These are phyloP conservation scores for Tolypocladium inflatum DNA, from an alignment of 2,329 filamentous ascomycete genomes.

Conservation along the genomic window DNA sequence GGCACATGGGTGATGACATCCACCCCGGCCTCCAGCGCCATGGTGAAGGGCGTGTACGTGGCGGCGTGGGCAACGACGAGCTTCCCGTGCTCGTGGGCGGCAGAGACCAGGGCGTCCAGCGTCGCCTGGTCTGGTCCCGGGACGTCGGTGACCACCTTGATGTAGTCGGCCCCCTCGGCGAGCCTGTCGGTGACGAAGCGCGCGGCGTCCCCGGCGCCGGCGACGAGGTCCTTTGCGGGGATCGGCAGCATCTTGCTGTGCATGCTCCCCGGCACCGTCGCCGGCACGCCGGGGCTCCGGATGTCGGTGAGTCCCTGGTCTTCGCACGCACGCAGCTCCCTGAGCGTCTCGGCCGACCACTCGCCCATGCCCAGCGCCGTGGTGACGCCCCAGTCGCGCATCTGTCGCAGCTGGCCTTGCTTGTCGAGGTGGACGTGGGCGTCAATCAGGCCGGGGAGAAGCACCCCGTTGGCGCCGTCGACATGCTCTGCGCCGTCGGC, in stretches of 20 bases:
- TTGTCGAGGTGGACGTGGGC: background rate
- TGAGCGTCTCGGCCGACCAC: background rate
- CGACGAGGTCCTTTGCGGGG: background rate
- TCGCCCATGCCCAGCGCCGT: constrained; percentile 3
- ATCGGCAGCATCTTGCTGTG: background rate
- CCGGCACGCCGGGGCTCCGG: background rate
- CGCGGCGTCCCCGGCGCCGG: background rate
- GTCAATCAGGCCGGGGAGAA: constrained; percentile 6
- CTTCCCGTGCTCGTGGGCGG: constrained; percentile 12
- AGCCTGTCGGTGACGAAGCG: background rate
- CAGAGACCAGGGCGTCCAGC: constrained; percentile 11
- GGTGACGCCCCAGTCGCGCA: constrained; percentile 3
- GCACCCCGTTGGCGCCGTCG: constrained; percentile 20
- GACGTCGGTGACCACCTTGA: constrained; percentile 13
- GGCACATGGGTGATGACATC: constrained; percentile 18
- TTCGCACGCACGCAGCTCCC: background rate
- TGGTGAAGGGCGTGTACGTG: constrained; percentile 12
- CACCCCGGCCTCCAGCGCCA: constrained; percentile 14
- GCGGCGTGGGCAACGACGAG: constrained; percentile 16
- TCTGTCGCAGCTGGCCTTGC: background rate
- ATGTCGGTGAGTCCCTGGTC: background rate
- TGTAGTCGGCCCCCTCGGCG: constrained; percentile 11
- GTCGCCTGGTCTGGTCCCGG: constrained; percentile 13
- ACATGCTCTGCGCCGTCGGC: constrained; percentile 6
- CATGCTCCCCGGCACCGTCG: background rate